Evolutionary conservation across 768 basidiomycete genomes (phyloP), one percentile per base, ranked within the genome.

Genomic region (Macrocybe gigantea): DNA sequence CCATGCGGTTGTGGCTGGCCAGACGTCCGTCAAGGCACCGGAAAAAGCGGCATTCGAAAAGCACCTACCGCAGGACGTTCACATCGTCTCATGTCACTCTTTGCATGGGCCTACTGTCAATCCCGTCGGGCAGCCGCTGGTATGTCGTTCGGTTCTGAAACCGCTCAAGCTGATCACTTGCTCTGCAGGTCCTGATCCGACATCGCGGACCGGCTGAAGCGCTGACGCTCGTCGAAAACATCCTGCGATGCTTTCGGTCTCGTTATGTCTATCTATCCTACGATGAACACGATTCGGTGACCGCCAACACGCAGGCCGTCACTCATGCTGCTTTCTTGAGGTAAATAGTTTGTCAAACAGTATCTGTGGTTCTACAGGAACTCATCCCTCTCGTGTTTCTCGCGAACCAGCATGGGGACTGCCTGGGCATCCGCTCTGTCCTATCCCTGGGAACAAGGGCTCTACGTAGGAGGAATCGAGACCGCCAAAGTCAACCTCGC

Each of bases 401-500:
- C 30, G 35, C 30, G 37, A 22, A 41, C 44, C 37, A 98, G 96
- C 54, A 99, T 99, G 96, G 96, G 96, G 6, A 95, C 93, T 0
- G 96, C 96, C 0, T 99, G 96, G 96, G 78, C 80, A 33, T 75
- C 78, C 34, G 73, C 82, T 7, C 66, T 71, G 6, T 73, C 77
- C 14, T 98, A 96, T 63, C 96, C 96, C 3, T 98, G 96, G 96
- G 95, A 97, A 66, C 80, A 87, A 36, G 89, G 91, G 1, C 82
- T 88, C 41, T 98, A 98, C 66, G 91, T 96, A 31, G 91, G 93
- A 15, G 96, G 96, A 0, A 93, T 99, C 56, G 96, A 99, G 64
- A 94, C 92, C 1, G 93, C 93, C 56, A 99, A 99, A 68, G 93
- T 93, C 58, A 99, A 99, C 73, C 86, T 97, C 65, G 83, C 88